Conservation (phyloP, 75 land plant genomes). For the Cupressus sempervirens region DNA sequence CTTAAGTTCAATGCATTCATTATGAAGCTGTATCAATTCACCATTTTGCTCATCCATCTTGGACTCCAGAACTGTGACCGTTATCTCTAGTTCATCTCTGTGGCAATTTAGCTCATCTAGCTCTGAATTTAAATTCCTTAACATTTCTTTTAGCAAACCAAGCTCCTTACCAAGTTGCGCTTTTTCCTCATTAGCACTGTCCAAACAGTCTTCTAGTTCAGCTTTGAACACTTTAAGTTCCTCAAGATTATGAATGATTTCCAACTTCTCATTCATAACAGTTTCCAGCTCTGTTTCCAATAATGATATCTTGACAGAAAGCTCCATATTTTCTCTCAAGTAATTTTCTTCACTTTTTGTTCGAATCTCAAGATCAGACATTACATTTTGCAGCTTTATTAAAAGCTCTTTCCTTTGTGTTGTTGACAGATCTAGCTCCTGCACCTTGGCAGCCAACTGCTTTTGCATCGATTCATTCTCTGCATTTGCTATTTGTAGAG, state of each 20-base stretch:
- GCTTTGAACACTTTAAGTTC: neutral
- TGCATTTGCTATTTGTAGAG: conserved; percentile 39
- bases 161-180: conserved; percentile 20
- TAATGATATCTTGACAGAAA: conserved; percentile 17
- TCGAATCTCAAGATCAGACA: conserved; percentile 47
- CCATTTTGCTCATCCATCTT: conserved; percentile 31
- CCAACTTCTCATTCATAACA: conserved; percentile 20
- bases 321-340: conserved; percentile 23
- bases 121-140: conserved; percentile 21
- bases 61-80: conserved; percentile 21
- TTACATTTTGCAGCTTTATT: conserved; percentile 48
- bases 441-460: conserved; percentile 38
- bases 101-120: conserved; percentile 18
- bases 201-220: conserved; percentile 16
- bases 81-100: conserved; percentile 38
- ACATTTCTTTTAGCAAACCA: conserved; percentile 19
- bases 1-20: conserved; percentile 31
- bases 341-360: conserved; percentile 50
- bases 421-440: conserved; percentile 12
- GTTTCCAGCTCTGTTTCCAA: conserved; percentile 24
- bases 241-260: conserved; percentile 4
- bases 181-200: conserved; percentile 10
- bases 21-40: conserved; percentile 30
- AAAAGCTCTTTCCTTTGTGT: conserved; percentile 43
- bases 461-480: conserved; percentile 45